Conservation (phyloP, 2,329 filamentous ascomycete species). For the Mycosphaerella sp. region DNA sequence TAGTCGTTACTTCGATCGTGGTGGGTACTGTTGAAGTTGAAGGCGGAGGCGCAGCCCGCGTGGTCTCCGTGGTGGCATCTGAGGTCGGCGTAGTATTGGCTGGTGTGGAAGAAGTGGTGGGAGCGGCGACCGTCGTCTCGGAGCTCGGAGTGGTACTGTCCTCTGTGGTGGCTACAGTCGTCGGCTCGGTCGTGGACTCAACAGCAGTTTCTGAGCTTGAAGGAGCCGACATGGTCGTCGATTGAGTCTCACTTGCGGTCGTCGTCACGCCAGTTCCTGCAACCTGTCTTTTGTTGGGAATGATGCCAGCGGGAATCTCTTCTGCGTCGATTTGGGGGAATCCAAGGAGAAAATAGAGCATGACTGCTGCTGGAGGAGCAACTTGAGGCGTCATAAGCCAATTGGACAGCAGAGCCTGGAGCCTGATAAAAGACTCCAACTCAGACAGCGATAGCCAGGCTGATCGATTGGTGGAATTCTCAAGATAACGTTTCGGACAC, state of each 20-base stretch:
- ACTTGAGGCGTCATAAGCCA: slow-evolving; percentile 11
- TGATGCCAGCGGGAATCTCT: slow-evolving; percentile 30
- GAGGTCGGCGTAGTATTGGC: slow-evolving; percentile 10
- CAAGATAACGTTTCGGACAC: neutral
- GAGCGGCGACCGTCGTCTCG: neutral
- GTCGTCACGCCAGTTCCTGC: slow-evolving; percentile 29
- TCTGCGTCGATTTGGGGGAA: slow-evolving; percentile 31
- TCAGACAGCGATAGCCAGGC: neutral
- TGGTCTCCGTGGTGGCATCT: slow-evolving; percentile 11
- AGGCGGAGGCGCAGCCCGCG: slow-evolving; percentile 15
- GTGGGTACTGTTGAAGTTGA: slow-evolving; percentile 20
- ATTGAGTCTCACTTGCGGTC: slow-evolving; percentile 11
- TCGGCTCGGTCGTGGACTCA: slow-evolving; percentile 4
- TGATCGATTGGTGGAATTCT: neutral
- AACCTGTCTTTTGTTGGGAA: slow-evolving; percentile 32
- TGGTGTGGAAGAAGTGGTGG: too few species aligned
- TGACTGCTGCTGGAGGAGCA: slow-evolving; percentile 14
- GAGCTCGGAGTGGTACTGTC: neutral
- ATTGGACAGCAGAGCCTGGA: neutral
- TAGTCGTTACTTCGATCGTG: slow-evolving; percentile 30
- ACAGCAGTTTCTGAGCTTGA: neutral
- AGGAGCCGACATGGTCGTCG: slow-evolving; percentile 6
- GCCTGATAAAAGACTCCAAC: neutral
- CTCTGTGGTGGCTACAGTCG: neutral
- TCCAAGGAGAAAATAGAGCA: slow-evolving; percentile 29